A percentile compares a stretch with the other conserved stretches of the same genome.
These are phyloP conservation scores for Cladophialophora yegresii DNA, from an alignment of 2,329 filamentous ascomycete species.

Conservation along the genomic window DNA sequence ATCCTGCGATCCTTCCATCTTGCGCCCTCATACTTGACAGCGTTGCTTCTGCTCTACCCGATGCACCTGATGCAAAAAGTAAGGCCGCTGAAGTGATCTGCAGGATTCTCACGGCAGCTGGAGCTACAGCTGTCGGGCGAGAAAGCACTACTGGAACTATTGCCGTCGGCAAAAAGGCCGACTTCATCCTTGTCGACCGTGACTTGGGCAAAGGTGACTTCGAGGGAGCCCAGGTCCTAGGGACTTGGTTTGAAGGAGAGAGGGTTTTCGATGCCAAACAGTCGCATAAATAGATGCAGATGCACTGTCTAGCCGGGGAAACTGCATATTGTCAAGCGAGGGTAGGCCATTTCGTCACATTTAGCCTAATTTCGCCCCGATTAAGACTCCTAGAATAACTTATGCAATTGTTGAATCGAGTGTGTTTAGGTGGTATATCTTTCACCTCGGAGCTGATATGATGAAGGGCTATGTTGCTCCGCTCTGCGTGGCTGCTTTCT, in stretches of 20 bases:
- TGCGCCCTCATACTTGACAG: conserved; percentile 13
- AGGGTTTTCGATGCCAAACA: conserved; percentile 24
- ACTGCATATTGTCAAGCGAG: not conserved
- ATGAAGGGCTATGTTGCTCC: not conserved
- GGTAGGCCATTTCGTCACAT: not conserved
- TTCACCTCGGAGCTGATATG: not conserved
- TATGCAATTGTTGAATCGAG: not conserved
- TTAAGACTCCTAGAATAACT: not conserved
- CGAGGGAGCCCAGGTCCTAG: conserved; percentile 37
- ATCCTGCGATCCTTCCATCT: conserved; percentile 10
- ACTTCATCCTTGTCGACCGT: conserved; percentile 40
- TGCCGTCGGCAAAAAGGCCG: conserved; percentile 41
- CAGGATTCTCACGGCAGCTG: conserved; percentile 39
- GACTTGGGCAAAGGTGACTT: conserved; percentile 40
- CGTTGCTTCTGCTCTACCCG: conserved; percentile 1
- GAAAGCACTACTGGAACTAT: conserved; percentile 40
- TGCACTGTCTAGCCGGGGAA: not conserved
- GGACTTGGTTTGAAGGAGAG: conserved; percentile 39
- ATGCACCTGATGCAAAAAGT: not conserved
- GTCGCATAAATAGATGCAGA: not conserved
- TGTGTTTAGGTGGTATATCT: not conserved
- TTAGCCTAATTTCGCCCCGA: conserved; percentile 5
- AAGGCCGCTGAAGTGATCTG: conserved; percentile 22
- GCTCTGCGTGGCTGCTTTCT: conserved; percentile 1
- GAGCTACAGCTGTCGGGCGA: conserved; percentile 38